Conservation (phyloP, 108 stramenopile genomes). For the Stephanodiscus minutulus region DNA sequence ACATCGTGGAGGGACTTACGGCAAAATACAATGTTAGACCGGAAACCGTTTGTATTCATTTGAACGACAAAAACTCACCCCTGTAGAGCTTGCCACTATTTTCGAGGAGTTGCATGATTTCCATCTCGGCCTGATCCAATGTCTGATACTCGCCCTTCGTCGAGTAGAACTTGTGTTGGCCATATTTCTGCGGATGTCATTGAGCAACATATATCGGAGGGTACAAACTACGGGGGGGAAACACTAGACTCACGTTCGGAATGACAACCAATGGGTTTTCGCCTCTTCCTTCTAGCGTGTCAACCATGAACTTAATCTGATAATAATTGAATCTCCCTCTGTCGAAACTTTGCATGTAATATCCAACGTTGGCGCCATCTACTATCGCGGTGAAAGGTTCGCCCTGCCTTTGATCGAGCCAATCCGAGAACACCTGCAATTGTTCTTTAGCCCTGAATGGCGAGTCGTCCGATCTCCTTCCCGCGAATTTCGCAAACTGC, state of each 20-base stretch:
- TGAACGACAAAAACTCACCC: slow-evolving; percentile 8
- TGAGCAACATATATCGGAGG: too few species aligned
- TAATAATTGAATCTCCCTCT: slow-evolving; percentile 70
- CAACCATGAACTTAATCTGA: slow-evolving; percentile 57
- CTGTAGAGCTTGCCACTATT: slow-evolving; percentile 48
- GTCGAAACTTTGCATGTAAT: slow-evolving; percentile 84
- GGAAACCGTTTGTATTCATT: too few species aligned
- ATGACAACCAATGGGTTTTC: slow-evolving; percentile 82
- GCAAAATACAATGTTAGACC: too few species aligned
- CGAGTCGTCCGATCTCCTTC: slow-evolving; percentile 29
- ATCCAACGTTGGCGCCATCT: slow-evolving; percentile 79
- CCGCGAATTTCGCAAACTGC: slow-evolving; percentile 51
- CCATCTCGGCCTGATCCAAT: slow-evolving; percentile 23
- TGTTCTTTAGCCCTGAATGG: slow-evolving; percentile 43
- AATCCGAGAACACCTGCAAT: slow-evolving; percentile 64
- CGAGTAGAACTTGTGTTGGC: slow-evolving; percentile 36
- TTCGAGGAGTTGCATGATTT: slow-evolving; percentile 47
- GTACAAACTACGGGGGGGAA: too few species aligned
- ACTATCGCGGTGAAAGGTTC: slow-evolving; percentile 84
- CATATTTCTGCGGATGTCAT: slow-evolving; percentile 54
- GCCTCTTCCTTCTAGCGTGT: slow-evolving; percentile 48
- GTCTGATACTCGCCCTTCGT: slow-evolving; percentile 28
- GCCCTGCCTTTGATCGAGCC: slow-evolving; percentile 68
- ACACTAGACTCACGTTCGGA: slow-evolving; percentile 33
- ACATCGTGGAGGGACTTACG: slow-evolving; percentile 57